Percentiles rank a stretch among this genome's conserved stretches.
phyloP scores from a whole-genome alignment of 768 basidiomycete species.

The Termitomyces heimii region DNA sequence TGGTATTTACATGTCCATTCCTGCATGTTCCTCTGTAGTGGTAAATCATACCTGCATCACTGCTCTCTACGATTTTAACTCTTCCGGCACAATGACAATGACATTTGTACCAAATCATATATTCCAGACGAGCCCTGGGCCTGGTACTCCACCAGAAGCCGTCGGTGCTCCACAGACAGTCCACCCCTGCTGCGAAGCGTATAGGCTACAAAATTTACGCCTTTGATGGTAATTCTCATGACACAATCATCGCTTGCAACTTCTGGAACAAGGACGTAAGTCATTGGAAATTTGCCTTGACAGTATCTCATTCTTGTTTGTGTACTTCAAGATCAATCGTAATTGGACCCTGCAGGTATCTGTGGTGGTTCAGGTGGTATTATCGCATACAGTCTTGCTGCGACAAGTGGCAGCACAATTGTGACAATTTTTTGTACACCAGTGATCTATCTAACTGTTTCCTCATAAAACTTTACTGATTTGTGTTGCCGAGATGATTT shows the following conservation, averaged over 20 bases:
- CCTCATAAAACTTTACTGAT: background rate
- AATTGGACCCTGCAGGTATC: background rate
- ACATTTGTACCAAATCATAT: background rate
- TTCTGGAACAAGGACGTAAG: too few species aligned
- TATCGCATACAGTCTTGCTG: background rate
- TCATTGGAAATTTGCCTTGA: background rate
- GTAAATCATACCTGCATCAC: background rate
- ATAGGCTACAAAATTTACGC: too few species aligned
- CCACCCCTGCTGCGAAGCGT: background rate
- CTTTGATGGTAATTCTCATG: background rate
- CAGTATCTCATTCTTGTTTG: background rate
- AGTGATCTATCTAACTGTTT: background rate
- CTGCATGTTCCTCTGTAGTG: background rate
- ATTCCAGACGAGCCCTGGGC: background rate
- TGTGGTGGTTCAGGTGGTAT: background rate
- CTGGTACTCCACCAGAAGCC: background rate
- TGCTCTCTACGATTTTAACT: background rate
- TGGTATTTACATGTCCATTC: background rate
- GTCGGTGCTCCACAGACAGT: background rate
- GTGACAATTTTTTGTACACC: background rate
- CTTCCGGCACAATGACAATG: background rate
- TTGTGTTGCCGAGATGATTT: background rate
- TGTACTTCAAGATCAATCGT: background rate
- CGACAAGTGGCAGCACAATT: too few species aligned
- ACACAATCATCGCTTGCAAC: too few species aligned